Evolutionary conservation across 2,329 filamentous ascomycete species (phyloP), one percentile per base, ranked within the genome.

Genomic region (Seiridium unicorne): DNA sequence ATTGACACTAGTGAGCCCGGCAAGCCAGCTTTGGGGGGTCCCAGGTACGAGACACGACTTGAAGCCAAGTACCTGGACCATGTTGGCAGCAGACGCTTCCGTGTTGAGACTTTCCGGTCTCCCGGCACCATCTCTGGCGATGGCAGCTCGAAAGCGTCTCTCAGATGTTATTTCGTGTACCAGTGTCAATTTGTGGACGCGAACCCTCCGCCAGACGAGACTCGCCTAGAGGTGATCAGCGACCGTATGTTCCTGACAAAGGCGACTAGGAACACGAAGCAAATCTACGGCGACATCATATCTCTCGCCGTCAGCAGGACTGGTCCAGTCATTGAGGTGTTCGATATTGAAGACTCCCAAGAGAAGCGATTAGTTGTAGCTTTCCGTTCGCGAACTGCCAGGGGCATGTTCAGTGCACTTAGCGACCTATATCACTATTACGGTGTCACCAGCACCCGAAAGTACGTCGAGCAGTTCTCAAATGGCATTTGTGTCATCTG

Each of bases 341-440:
- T 96, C 70, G 94, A 99, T 73, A 93, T 99, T 59, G 92, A 97
- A 72, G 92, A 86, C 66, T 91, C 89, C 18, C 86, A 90, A 38
- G 95, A 99, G 81, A 98, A 97, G 85, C 87, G 95, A 69, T 81
- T 99, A 62, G 93, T 99, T 59, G 85, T 99, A 69, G 95, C 93
- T 51, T 98, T 97, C 83, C 93, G 94, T 68, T 92, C 94, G 67
- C 89, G 93, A 64, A 96, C 94, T 18, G 95, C 95, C 36, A 84
- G 92, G 68, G 95, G 95, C 64, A 82, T 99, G 70, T 99, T 99
- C 84, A 97, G 93, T 68, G 93, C 95, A 35, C 80, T 99, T 68
- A 96, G 92, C 65, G 93, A 98, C 74, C 82, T 99, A 44, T 99
- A 99, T 81, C 95, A 99, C 79, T 98, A 97, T 85, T 99, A 99